phyloP scores from a whole-genome alignment of 441 rosid genomes.

The Gossypium gossypioides region DNA sequence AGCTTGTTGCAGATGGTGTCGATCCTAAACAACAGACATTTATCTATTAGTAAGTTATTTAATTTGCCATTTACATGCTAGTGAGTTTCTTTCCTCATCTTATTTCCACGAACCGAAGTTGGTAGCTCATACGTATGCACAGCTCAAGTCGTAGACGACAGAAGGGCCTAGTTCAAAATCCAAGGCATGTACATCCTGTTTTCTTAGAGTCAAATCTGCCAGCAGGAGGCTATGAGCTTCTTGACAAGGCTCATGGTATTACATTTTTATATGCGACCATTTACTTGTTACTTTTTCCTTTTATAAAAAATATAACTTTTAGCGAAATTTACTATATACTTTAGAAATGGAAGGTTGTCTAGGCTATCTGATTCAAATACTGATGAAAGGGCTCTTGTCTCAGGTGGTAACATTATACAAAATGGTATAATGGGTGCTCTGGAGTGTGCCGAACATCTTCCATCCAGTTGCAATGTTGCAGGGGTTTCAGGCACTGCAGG shows the following conservation, averaged over 20 bases:
- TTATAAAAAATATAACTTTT: background rate
- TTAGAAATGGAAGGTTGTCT: background rate
- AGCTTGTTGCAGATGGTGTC: slow-evolving; percentile 65
- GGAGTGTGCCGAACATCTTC: slow-evolving; percentile 34
- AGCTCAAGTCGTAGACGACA: slow-evolving; percentile 70
- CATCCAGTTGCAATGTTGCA: slow-evolving; percentile 30
- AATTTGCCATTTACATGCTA: slow-evolving; percentile 5
- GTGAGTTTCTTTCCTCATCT: slow-evolving; percentile 9
- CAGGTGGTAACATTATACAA: slow-evolving; percentile 33
- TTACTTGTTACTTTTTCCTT: background rate
- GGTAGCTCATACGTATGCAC: slow-evolving; percentile 17
- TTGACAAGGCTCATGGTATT: slow-evolving; percentile 58
- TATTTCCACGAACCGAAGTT: slow-evolving; percentile 7
- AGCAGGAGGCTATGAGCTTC: slow-evolving; percentile 38
- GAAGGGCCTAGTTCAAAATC: slow-evolving; percentile 40
- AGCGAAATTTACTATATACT: background rate
- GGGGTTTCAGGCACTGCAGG: slow-evolving; percentile 40
- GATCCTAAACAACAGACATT: slow-evolving; percentile 94
- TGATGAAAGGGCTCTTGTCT: slow-evolving; percentile 29
- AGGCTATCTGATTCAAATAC: background rate
- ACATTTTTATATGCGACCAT: background rate
- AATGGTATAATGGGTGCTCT: slow-evolving; percentile 28
- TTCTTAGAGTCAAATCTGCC: slow-evolving; percentile 39
- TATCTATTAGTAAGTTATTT: slow-evolving; percentile 54
- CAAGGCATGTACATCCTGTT: slow-evolving; percentile 55